phyloP scores from a whole-genome alignment of 2,329 filamentous ascomycete species.

The Penicillium sp. region DNA sequence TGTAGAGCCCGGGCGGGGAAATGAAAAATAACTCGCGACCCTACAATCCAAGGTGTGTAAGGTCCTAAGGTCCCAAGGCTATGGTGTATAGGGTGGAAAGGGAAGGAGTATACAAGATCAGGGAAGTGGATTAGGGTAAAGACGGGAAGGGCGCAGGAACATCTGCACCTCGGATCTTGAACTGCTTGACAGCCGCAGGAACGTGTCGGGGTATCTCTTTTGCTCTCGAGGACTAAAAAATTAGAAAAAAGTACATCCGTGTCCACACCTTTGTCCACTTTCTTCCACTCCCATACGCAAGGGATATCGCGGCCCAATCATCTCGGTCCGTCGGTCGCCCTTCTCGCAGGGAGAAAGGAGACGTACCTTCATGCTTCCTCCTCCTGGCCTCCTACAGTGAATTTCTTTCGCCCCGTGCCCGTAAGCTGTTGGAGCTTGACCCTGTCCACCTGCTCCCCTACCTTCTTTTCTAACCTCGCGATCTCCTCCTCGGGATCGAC shows the following conservation, averaged over 20 bases:
- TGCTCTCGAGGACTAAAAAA: constrained; percentile 15
- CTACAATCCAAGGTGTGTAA: constrained; percentile 3
- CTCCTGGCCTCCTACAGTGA: constrained; percentile 73
- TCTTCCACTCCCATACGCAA: constrained; percentile 29
- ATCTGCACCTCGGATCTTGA: constrained; percentile 23
- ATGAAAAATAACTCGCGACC: constrained; percentile 15
- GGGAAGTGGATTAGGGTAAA: constrained; percentile 20
- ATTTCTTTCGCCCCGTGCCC: constrained; percentile 76
- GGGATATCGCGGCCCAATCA: constrained; percentile 27
- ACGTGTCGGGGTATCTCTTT: constrained; percentile 37
- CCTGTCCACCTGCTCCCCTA: constrained; percentile 84
- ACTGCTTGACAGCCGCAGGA: constrained; percentile 34
- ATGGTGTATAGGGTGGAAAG: constrained; percentile 11
- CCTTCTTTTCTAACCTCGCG: constrained; percentile 94
- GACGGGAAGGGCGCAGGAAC: constrained; percentile 24
- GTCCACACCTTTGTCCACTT: constrained; percentile 13
- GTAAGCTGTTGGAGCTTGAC: constrained; percentile 87
- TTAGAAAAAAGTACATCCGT: constrained; percentile 27
- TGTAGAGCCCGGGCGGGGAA: constrained; percentile 25
- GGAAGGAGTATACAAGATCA: constrained; percentile 16
- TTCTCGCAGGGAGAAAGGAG: constrained; percentile 34
- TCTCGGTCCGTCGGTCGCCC: constrained; percentile 27
- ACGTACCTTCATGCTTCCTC: constrained; percentile 48
- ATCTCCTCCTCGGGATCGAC: constrained; percentile 95
- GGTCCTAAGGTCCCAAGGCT: neutral